These are phyloP conservation scores for Mortierella polycephala DNA, from an alignment of 371 early-diverging fungal species.

Conservation along the genomic window DNA sequence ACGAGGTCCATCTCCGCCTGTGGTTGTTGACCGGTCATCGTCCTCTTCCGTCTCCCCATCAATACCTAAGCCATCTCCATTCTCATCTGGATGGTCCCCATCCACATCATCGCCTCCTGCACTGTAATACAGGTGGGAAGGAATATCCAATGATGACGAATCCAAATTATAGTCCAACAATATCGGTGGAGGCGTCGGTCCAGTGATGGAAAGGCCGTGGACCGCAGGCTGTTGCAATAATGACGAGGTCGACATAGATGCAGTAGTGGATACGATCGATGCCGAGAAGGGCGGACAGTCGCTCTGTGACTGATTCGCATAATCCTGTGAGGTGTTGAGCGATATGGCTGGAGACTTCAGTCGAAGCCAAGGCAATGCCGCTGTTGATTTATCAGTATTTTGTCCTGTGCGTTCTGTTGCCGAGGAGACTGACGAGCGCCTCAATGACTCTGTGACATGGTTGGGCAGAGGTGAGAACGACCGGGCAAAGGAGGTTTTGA, in stretches of 20 bases:
- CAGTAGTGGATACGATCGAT: slow-evolving; percentile 10
- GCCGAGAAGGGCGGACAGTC: slow-evolving; percentile 15
- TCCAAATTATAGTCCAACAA: slow-evolving; percentile 36
- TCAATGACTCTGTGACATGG: slow-evolving; percentile 1
- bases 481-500: slow-evolving; percentile 4
- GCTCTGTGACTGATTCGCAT: slow-evolving; percentile 11
- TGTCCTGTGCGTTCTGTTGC: background rate
- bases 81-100: slow-evolving; percentile 34
- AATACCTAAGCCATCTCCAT: slow-evolving; percentile 4
- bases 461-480: slow-evolving; percentile 10
- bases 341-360: slow-evolving; percentile 13
- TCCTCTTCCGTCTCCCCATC: slow-evolving; percentile 44
- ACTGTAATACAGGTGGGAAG: slow-evolving; percentile 42
- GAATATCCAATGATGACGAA: slow-evolving; percentile 37
- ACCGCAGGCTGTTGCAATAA: slow-evolving; percentile 23
- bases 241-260: slow-evolving; percentile 25
- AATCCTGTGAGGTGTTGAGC: slow-evolving; percentile 10
- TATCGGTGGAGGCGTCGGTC: slow-evolving; percentile 41
- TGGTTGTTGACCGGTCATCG: slow-evolving; percentile 24
- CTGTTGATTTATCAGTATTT: slow-evolving; percentile 18
- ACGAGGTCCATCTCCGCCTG: slow-evolving; percentile 11
- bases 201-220: slow-evolving; percentile 23
- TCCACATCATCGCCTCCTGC: slow-evolving; percentile 50
- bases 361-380: slow-evolving; percentile 40
- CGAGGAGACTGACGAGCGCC: slow-evolving; percentile 2